Evolutionary conservation across 2,329 filamentous ascomycete genomes (phyloP), one percentile per base, ranked within the genome.

Genomic region (Sporothrix globosa): DNA sequence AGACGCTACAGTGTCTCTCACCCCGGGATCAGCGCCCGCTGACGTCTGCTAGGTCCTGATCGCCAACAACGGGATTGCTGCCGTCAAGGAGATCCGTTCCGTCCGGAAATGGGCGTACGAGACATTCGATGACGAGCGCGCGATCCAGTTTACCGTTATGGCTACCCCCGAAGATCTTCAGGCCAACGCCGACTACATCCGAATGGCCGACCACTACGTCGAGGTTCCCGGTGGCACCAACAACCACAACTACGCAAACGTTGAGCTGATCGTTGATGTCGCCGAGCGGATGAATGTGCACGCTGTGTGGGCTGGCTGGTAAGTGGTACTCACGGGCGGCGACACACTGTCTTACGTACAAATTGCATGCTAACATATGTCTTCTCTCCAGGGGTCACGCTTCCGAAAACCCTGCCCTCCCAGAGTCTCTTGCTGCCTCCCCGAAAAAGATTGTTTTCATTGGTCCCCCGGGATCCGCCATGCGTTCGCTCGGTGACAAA

Each of bases 101-200:
- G 95, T 99, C 79, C 92, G 96, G 82, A 99, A 98, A 94, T 99
- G 96, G 96, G 96, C 96, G 73, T 99, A 99, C 89, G 96, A 99
- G 84, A 97, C 92, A 9, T 99, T 99, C 80, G 95, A 96, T 83
- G 94, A 99, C 83, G 96, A 99, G 86, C 89, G 92, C 78, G 96
- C 95, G 77, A 97, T 99, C 79, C 94, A 98, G 80, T 99, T 99
- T 84, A 99, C 96, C 74, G 96, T 99, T 80, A 99, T 99, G 96
- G 96, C 96, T 76, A 99, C 96, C 52, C 96, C 96, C 66, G 96
- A 99, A 83, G 96, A 99, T 90, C 83, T 99, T 79, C 89, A 91
- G 80, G 96, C 96, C 80, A 99, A 99, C 81, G 96, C 96, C 76
- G 96, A 99, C 83, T 99, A 99, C 84, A 99, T 99, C 80, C 90